Percentiles rank a stretch among this genome's conserved stretches.
These are phyloP conservation scores for Spathaspora sp. DNA, from an alignment of 805 yeast genomes.

Conservation along the genomic window DNA sequence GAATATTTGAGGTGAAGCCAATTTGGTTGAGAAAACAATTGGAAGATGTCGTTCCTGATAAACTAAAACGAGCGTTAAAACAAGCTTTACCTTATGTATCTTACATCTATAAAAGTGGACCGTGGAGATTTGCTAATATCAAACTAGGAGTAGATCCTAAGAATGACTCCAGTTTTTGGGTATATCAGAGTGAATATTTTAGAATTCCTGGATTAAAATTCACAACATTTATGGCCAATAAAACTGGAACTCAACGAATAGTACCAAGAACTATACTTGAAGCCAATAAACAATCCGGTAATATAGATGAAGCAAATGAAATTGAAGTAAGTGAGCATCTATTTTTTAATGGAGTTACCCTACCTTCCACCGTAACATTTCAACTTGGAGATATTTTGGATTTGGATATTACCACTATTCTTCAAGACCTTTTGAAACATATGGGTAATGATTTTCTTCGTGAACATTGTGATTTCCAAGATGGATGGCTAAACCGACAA, in stretches of 20 bases:
- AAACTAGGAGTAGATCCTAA: conserved; percentile 78
- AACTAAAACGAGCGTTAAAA: conserved; percentile 46
- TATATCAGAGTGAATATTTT: conserved; percentile 84
- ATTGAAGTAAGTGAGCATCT: conserved; percentile 33
- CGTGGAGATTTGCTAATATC: conserved; percentile 88
- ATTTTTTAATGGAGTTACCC: conserved; percentile 65
- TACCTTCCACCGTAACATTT: conserved; percentile 68
- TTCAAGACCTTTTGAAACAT: conserved; percentile 32
- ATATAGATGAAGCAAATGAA: conserved; percentile 10
- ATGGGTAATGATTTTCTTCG: conserved; percentile 30
- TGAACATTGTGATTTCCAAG: conserved; percentile 44
- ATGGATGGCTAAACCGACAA: conserved; percentile 76
- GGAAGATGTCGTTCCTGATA: conserved; percentile 49
- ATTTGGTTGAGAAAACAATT: conserved; percentile 83
- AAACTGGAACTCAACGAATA: conserved; percentile 6
- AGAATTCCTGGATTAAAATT: conserved; percentile 38
- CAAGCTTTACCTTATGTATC: conserved; percentile 83
- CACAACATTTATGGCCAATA: not conserved
- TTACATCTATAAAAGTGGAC: conserved; percentile 82
- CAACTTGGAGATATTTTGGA: conserved; percentile 80
- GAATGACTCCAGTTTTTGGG: conserved; percentile 47
- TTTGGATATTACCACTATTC: conserved; percentile 48
- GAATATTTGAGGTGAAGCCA: conserved; percentile 67
- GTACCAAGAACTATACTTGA: conserved; percentile 22
- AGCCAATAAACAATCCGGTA: conserved; percentile 1